These are phyloP conservation scores for Novymonas esmeraldas DNA, from an alignment of 208 protist species.

Conservation along the genomic window DNA sequence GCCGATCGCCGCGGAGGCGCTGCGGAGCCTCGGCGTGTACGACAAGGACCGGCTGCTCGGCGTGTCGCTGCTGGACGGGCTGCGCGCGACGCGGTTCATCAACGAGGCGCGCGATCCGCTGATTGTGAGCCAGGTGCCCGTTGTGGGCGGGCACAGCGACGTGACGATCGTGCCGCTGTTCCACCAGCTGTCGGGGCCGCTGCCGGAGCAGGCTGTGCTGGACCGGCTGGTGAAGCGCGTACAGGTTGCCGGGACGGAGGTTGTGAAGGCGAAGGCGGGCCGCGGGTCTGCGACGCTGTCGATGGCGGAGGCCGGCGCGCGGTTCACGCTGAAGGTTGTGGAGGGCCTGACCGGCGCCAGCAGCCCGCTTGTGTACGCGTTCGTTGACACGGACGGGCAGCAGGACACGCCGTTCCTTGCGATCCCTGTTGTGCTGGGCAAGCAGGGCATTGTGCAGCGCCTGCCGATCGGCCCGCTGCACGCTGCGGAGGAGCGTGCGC, in stretches of 20 bases:
- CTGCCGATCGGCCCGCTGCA: conserved; percentile 77
- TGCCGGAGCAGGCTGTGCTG: conserved; percentile 52
- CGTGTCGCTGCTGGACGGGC: conserved; percentile 93
- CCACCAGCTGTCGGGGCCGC: conserved; percentile 67
- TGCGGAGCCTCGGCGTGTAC: conserved; percentile 92
- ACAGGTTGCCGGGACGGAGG: conserved; percentile 95
- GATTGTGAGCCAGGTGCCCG: conserved; percentile 65
- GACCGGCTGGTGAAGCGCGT: conserved; percentile 88
- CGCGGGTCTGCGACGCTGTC: conserved; percentile 96
- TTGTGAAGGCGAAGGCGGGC: conserved; percentile 96
- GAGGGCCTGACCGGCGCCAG: conserved; percentile 64
- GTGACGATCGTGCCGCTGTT: conserved; percentile 95
- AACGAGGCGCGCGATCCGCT: conserved; percentile 68
- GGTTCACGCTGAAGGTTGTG: conserved; percentile 77
- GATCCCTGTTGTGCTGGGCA: conserved; percentile 75
- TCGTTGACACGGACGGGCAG: conserved; percentile 84
- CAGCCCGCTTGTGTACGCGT: conserved; percentile 74
- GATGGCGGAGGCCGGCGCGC: conserved; percentile 94
- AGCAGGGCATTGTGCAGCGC: conserved; percentile 72
- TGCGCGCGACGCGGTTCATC: conserved; percentile 94
- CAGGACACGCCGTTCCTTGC: conserved; percentile 72
- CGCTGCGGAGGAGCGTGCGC: conserved; percentile 39
- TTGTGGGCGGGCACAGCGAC: conserved; percentile 96
- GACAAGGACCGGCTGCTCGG: conserved; percentile 90
- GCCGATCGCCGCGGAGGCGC: conserved; percentile 92